A percentile compares a stretch with the other conserved stretches of the same genome.
Conservation (phyloP, 169 alveolate species). For the Plasmodium cynomolgi region DNA sequence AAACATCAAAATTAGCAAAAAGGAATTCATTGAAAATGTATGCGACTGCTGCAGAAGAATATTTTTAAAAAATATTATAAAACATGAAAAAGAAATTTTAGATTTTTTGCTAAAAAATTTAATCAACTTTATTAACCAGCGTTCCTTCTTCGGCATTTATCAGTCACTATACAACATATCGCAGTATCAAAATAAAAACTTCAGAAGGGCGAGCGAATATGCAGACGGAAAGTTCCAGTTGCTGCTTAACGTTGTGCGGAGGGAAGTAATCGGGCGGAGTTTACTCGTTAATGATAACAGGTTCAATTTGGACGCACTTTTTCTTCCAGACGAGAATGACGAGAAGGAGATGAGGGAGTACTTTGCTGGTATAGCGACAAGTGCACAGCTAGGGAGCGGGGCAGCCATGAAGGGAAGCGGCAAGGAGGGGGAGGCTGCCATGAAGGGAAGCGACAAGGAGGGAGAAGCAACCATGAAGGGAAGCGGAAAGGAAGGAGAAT, state of each 20-base stretch:
- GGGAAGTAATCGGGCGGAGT: background rate
- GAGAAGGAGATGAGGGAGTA: constrained; percentile 52
- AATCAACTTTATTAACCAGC: constrained; percentile 64
- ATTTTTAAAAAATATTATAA: constrained; percentile 73
- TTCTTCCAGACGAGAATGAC: constrained; percentile 43
- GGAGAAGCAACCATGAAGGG: background rate
- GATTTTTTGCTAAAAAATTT: constrained; percentile 64
- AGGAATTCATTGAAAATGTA: constrained; percentile 57
- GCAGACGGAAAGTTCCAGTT: constrained; percentile 22
- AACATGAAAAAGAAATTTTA: constrained; percentile 56
- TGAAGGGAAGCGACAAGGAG: background rate
- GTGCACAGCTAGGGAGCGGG: background rate
- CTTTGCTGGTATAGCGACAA: background rate
- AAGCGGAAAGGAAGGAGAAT: background rate
- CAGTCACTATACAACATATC: constrained; percentile 63
- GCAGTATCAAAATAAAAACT: constrained; percentile 48
- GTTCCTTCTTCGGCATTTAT: constrained; percentile 40
- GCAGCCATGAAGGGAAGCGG: background rate
- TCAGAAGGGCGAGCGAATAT: background rate
- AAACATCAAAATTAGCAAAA: constrained; percentile 20
- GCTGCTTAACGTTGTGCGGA: constrained; percentile 7
- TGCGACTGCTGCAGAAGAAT: constrained; percentile 51
- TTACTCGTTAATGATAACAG: constrained; percentile 49
- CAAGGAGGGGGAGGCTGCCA: background rate
- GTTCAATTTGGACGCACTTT: constrained; percentile 2